phyloP scores from a whole-genome alignment of 2,329 filamentous ascomycete species.

The Fusarium sp. region DNA sequence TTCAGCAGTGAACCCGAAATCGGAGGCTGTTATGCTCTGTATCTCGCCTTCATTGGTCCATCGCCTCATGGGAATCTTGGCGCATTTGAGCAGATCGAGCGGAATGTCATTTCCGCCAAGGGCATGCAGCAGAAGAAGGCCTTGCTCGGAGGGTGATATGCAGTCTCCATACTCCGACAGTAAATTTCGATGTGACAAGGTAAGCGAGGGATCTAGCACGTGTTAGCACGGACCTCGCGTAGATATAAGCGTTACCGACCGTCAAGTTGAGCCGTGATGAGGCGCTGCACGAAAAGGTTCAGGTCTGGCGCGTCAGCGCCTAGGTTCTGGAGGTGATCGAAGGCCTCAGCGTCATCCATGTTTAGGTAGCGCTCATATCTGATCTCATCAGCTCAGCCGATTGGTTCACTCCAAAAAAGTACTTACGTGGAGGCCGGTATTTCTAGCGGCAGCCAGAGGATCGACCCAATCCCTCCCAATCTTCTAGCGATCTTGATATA shows the following conservation, averaged over 20 bases:
- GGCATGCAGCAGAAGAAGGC: conserved; percentile 37
- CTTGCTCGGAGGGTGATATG: conserved; percentile 35
- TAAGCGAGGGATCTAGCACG: conserved; percentile 6
- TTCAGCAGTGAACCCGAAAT: conserved; percentile 37
- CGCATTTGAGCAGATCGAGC: conserved; percentile 30
- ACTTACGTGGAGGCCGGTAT: conserved; percentile 47
- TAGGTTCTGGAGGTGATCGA: conserved; percentile 40
- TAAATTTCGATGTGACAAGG: conserved; percentile 37
- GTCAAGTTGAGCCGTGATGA: conserved; percentile 34
- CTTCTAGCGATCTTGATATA: conserved; percentile 46
- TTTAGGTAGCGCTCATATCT: conserved; percentile 47
- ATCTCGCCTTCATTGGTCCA: conserved; percentile 44
- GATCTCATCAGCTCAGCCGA: background rate
- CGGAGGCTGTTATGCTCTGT: conserved; percentile 22
- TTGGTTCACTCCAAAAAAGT: background rate
- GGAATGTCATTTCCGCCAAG: conserved; percentile 39
- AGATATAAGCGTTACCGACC: background rate
- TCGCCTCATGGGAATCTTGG: conserved; percentile 29
- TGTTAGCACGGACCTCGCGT: background rate
- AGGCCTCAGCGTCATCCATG: conserved; percentile 44
- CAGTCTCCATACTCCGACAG: conserved; percentile 39
- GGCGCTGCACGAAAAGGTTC: conserved; percentile 31
- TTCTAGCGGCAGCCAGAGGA: conserved; percentile 45
- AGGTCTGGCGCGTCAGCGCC: conserved; percentile 23
- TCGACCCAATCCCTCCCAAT: conserved; percentile 41